A percentile compares a stretch with the other conserved stretches of the same genome.
Evolutionary conservation across 371 early-diverging fungal genomes (phyloP).

Genomic region (Mortierella polycephala): DNA sequence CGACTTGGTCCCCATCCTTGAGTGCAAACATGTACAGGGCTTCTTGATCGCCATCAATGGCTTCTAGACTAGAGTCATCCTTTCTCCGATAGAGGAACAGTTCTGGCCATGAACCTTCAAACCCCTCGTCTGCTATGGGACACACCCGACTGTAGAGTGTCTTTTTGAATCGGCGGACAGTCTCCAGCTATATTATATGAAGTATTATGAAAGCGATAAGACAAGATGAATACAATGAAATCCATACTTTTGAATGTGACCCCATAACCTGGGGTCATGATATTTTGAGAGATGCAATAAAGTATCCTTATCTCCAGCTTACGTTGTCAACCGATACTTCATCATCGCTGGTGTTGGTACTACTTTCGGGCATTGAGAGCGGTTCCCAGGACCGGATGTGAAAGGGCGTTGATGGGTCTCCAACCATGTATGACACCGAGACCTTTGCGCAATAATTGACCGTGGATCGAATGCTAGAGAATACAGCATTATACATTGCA

Average conservation of each 20-base stretch:
- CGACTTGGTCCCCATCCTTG: constrained; percentile 45
- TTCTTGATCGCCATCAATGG: constrained; percentile 44
- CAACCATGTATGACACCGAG: constrained; percentile 38
- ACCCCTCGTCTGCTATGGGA: constrained; percentile 16
- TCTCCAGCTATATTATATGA: constrained; percentile 30
- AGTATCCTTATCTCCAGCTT: not conserved
- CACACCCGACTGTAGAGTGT: constrained; percentile 29
- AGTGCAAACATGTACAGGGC: constrained; percentile 53
- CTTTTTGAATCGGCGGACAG: constrained; percentile 50
- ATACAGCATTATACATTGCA: not conserved
- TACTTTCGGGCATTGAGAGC: constrained; percentile 7
- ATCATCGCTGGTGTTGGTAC: constrained; percentile 6
- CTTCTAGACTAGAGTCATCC: constrained; percentile 14
- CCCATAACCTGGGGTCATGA: not conserved
- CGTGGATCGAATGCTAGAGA: constrained; percentile 30
- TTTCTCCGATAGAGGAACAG: constrained; percentile 29
- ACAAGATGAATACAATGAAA: not conserved
- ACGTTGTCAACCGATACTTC: constrained; percentile 45
- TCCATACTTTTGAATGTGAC: not conserved
- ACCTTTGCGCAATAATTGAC: constrained; percentile 50
- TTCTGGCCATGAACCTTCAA: constrained; percentile 35
- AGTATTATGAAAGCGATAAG: not conserved
- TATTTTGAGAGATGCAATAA: not conserved
- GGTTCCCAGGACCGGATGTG: constrained; percentile 33
- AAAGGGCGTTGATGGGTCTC: constrained; percentile 32